Base-by-base conservation (phyloP, 2,329 filamentous ascomycete genomes). In the Penicillium sp. region DNA sequence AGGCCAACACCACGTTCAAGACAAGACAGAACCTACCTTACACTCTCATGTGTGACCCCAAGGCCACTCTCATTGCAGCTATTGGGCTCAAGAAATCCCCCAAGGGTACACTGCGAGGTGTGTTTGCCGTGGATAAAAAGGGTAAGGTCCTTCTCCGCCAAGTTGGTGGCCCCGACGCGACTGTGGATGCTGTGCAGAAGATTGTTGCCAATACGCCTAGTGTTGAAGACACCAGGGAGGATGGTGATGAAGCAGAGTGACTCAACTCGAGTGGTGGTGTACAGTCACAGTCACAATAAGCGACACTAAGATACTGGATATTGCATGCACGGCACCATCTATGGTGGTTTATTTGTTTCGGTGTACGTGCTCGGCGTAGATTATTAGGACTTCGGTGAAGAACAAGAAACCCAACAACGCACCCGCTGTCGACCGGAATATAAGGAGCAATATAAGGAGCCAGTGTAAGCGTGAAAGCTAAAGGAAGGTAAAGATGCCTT, bases 1-100 rank as follows among this genome's bases (percentile, higher is more conserved):
- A 94, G 78, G 86, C 91, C 68, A 99, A 99, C 80, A 92, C 90
- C 25, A 91, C 86, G 45, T 99, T 97, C 83, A 89, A 91, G 77
- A 87, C 86, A 40, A 96, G 96, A 80, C 91, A 97, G 75, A 91
- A 89, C 62, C 84, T 97, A 53, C 90, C 88, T 5, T 99, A 96
- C 75, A 81, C 89, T 36, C 85, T 99, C 45, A 84, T 99, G 40
- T 97, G 92, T 78, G 92, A 99, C 74, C 84, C 87, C 6, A 77
- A 79, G 50, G 84, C 83, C 29, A 86, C 84, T 2, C 83, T 99
- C 58, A 96, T 97, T 68, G 81, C 75, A 13, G 92, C 92, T 54
- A 89, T 97, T 71, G 93, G 92, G n/a, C 78, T 97, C 64, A 92
- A 92, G 79, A 97, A 97, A 79, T 75, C 81, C 8, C 88, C 89